Percentiles rank a stretch among this genome's conserved stretches.
These are phyloP conservation scores for Mariannaea elegans DNA, from an alignment of 2,329 filamentous ascomycete species.

Conservation along the genomic window DNA sequence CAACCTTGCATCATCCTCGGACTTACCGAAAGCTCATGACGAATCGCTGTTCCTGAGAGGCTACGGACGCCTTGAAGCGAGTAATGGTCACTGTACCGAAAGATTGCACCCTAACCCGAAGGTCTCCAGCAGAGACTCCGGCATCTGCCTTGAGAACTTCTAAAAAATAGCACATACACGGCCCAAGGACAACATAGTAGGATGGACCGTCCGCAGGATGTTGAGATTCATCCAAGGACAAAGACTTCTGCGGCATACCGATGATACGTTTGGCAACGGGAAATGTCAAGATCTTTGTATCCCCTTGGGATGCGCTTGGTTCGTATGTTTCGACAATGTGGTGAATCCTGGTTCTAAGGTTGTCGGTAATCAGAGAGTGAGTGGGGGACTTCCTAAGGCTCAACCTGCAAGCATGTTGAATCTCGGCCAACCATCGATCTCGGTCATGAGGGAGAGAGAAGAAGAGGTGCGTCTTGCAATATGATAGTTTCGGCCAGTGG, in stretches of 20 bases:
- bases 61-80: slow-evolving; percentile 59
- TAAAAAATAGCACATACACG: slow-evolving; percentile 61
- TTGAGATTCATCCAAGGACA: slow-evolving; percentile 53
- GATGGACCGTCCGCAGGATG: slow-evolving; percentile 60
- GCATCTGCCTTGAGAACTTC: slow-evolving; percentile 58
- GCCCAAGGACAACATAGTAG: slow-evolving; percentile 63
- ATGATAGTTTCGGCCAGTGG: slow-evolving; percentile 53
- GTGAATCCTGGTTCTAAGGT: slow-evolving; percentile 57
- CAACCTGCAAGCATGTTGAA: slow-evolving; percentile 53
- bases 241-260: slow-evolving; percentile 50
- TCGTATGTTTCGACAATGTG: slow-evolving; percentile 58
- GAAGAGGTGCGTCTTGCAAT: slow-evolving; percentile 58
- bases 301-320: slow-evolving; percentile 40
- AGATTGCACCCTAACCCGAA: slow-evolving; percentile 58
- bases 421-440: slow-evolving; percentile 59
- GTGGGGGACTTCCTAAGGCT: slow-evolving; percentile 48
- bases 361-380: slow-evolving; percentile 52
- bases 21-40: slow-evolving; percentile 63
- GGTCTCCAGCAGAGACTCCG: slow-evolving; percentile 54
- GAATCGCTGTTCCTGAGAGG: slow-evolving; percentile 64
- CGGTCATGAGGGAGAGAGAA: slow-evolving; percentile 59
- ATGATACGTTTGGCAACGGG: slow-evolving; percentile 60
- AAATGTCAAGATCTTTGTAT: slow-evolving; percentile 53
- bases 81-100: slow-evolving; percentile 64
- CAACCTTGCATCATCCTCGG: background rate